Base-by-base conservation (phyloP, 2,329 filamentous ascomycete species). In the Trichoderma sp. region DNA sequence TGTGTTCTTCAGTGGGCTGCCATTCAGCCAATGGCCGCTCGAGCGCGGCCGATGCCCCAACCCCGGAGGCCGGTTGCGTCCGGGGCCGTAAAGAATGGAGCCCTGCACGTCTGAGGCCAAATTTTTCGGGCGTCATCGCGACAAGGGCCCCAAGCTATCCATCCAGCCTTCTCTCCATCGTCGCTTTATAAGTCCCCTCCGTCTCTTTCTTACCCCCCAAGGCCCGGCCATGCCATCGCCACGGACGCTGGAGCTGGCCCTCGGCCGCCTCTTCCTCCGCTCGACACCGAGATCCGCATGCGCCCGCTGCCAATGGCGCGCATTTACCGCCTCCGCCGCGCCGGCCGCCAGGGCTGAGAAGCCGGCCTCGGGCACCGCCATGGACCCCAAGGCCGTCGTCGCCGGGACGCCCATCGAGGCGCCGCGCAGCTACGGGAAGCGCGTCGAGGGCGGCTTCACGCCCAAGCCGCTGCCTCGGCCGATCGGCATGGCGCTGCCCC, bases 401-500 rank as follows among this genome's bases (percentile, higher is more conserved):
- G 70, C 78, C 43, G 80, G 81, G 17, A 77, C 81, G 6, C 77
- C 87, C 44, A 85, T 83, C 70, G 77, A 86, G 67, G 87, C 86
- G 6, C 87, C 87, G 12, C 80, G 85, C 67, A 80, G 82, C 30
- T 88, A 87, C 69, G 87, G 87, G 71, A 83, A 82, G 74, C 80
- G 81, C 17, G 71, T 82, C 30, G 77, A 82, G 2, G 77, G 74
- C 12, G 74, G 80, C 34, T 90, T 89, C 72, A 84, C 80, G 10
- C 87, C 87, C 5, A 83, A 81, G 71, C 83, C 83, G 19, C 78
- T 90, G 48, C 78, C 82, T 45, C 87, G 92, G 44, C 94, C 95
- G 15, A 94, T 99, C 70, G 95, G 95, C 68, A 87, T 96, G 77
- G 82, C 83, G 12, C 78, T 85, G 44, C 90, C 93, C 2, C 95